These are phyloP conservation scores for Teratosphaeriaceae sp. DNA, from an alignment of 2,329 filamentous ascomycete species.

Conservation along the genomic window DNA sequence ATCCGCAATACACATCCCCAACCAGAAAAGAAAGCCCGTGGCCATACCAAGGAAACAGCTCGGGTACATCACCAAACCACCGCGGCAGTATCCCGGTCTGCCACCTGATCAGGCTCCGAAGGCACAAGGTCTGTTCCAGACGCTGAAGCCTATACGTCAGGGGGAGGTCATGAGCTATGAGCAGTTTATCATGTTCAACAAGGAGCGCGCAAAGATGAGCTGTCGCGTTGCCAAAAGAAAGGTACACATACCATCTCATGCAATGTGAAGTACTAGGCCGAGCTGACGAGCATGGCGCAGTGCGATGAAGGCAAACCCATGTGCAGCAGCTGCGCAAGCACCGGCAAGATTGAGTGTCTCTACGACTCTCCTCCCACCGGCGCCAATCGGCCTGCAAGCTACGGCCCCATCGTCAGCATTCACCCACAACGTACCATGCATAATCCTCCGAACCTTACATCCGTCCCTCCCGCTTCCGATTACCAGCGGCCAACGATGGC, in stretches of 20 bases:
- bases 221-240: slow-evolving; percentile 12
- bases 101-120: neutral
- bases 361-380: slow-evolving; percentile 4
- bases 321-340: slow-evolving; percentile 7
- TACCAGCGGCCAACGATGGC: neutral
- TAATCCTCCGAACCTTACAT: too few species aligned
- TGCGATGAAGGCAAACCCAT: slow-evolving; percentile 10
- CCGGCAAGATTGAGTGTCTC: slow-evolving; percentile 7
- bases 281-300: slow-evolving; percentile 2
- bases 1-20: neutral
- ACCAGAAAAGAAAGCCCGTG: neutral
- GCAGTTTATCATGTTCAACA: slow-evolving; percentile 9
- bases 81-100: slow-evolving; percentile 2
- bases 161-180: slow-evolving; percentile 1
- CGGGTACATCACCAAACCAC: neutral
- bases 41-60: neutral
- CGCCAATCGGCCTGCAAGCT: neutral
- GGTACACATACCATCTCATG: slow-evolving; percentile 4
- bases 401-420: too few species aligned
- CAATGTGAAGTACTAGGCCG: neutral
- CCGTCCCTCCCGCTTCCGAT: too few species aligned
- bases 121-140: slow-evolving; percentile 18
- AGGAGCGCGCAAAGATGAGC: slow-evolving; percentile 11
- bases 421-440: too few species aligned
- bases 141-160: slow-evolving; percentile 16